Evolutionary conservation across 2,329 filamentous ascomycete species (phyloP), one percentile per base, ranked within the genome.

Genomic region (Colletotrichum sp.): DNA sequence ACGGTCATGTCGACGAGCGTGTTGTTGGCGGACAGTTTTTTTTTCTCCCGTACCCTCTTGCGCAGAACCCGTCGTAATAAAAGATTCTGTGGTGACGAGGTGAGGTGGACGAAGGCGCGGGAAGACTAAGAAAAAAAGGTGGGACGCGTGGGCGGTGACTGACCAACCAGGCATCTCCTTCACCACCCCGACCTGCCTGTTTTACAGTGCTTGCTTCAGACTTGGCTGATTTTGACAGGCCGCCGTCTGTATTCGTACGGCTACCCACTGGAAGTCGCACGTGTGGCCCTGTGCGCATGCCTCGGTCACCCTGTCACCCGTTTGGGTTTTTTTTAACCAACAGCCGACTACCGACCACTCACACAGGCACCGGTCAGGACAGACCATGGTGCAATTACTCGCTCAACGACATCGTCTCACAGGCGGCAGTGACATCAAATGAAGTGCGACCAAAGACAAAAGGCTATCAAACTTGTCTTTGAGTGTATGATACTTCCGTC

Each of bases 81-180:
- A 76, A 76, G 74, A 69, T 76, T 76, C 74, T 76, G 70, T 69
- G 55, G 64, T 76, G 58, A 68, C 70, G 70, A 74, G 58, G 58
- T 70, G 71, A 76, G 71, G 66, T 67, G 71, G 48, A 70, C 56
- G 66, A 76, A 52, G 71, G 66, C 67, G 75, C 66, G 62, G 76
- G 75, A 77, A 76, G 70, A 66, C 68, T 52, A 52, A 76, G 76
- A 76, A 74, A 74, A 74, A 76, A 28, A 39, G 43, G 70, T 74
- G 76, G 76, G 74, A 70, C 74, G 74, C 69, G 39, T 71, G 66
- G 34, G 66, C 30, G 66, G 30, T 36, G 22, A n/a, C 56, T 64
- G 43, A 22, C 76, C 76, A 77, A 77, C 74, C 66, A 71, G 9
- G n/a, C 13, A 25, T n/a, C 32, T 16, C 18, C 48, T 58, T 74